Percentiles rank a stretch among this genome's conserved stretches.
phyloP scores from a whole-genome alignment of 371 early-diverging fungal genomes.

The Mucor circinelloides region DNA sequence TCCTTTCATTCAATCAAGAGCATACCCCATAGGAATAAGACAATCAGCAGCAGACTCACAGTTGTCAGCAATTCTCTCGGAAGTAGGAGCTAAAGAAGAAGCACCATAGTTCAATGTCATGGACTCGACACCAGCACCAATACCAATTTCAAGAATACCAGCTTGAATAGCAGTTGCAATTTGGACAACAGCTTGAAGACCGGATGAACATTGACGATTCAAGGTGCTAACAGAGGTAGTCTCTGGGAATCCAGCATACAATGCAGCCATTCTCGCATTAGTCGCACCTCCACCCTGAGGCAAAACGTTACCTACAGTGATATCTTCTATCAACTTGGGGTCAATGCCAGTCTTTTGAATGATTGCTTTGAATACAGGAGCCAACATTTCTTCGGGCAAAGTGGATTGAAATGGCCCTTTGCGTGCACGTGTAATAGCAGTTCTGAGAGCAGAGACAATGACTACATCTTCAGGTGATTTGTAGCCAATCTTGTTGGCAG shows the following conservation, averaged over 20 bases:
- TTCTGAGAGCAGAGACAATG: conserved; percentile 86
- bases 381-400: conserved; percentile 81
- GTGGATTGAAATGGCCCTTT: conserved; percentile 95
- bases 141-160: conserved; percentile 94
- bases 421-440: conserved; percentile 88
- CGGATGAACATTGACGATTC: conserved; percentile 98
- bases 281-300: conserved; percentile 94
- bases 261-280: conserved; percentile 76
- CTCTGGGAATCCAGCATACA: conserved; percentile 94
- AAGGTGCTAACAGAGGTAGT: conserved; percentile 82
- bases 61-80: conserved; percentile 72
- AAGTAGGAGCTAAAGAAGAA: conserved; percentile 72
- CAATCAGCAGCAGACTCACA: conserved; percentile 79
- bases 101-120: conserved; percentile 97
- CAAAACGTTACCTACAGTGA: conserved; percentile 94
- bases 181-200: conserved; percentile 92
- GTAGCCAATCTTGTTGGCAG: conserved; percentile 56
- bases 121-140: conserved; percentile 98
- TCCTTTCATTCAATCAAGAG: neutral
- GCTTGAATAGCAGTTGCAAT: conserved; percentile 90
- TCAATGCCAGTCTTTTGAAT: conserved; percentile 83
- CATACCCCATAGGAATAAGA: conserved; percentile 83
- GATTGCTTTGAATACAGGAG: conserved; percentile 81
- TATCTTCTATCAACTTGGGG: conserved; percentile 89
- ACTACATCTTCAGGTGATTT: conserved; percentile 87